These are phyloP conservation scores for Pontederia crassipes DNA, from an alignment of 176 grass and related monocot genomes.

Conservation along the genomic window DNA sequence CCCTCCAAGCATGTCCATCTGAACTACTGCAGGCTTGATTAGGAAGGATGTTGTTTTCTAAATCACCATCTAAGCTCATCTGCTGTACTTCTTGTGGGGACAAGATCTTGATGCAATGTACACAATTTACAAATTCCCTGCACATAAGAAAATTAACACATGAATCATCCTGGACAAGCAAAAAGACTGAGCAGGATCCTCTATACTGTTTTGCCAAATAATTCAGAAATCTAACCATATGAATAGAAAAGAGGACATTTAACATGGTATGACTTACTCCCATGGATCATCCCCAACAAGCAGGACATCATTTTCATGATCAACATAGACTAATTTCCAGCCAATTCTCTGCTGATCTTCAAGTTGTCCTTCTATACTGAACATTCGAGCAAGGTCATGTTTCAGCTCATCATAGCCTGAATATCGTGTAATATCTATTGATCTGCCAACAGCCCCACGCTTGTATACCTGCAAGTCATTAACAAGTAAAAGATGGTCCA, in stretches of 20 bases:
- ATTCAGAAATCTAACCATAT: too few species aligned
- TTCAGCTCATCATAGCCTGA: constrained; percentile 61
- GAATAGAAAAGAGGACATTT: background rate
- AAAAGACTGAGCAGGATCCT: too few species aligned
- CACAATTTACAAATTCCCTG: constrained; percentile 66
- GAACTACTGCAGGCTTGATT: constrained; percentile 70
- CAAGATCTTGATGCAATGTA: constrained; percentile 58
- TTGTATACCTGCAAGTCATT: constrained; percentile 55
- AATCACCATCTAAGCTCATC: constrained; percentile 46
- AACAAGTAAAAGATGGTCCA: background rate
- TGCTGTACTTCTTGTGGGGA: constrained; percentile 68
- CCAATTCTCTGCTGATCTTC: constrained; percentile 64
- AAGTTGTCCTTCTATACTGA: constrained; percentile 71
- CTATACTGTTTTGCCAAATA: too few species aligned
- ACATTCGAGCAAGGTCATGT: constrained; percentile 59
- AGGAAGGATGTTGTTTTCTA: constrained; percentile 30
- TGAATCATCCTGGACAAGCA: too few species aligned
- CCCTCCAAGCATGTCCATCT: constrained; percentile 38
- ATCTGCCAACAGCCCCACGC: constrained; percentile 69
- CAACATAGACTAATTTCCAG: constrained; percentile 78
- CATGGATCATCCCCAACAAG: constrained; percentile 78
- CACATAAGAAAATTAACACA: background rate
- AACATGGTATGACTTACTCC: constrained; percentile 48
- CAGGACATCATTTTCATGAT: constrained; percentile 81
- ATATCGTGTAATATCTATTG: constrained; percentile 66